Evolutionary conservation across 805 yeast genomes (phyloP).

Genomic region (Komagataella mondaviorum): DNA sequence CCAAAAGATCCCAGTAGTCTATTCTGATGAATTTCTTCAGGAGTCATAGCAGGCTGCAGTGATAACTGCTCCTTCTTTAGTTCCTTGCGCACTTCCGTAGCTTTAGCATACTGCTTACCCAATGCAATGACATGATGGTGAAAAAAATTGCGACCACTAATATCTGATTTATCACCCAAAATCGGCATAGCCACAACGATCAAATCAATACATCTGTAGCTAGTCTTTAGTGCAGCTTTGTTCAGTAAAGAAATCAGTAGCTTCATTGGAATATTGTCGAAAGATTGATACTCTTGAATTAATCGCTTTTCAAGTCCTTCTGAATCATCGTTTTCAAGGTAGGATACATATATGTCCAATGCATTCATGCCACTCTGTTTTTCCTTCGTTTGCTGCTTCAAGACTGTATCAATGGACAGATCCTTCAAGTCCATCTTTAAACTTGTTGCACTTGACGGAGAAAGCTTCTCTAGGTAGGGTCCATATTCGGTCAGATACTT

Average conservation of each 20-base stretch:
- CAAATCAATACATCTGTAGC: slow-evolving; percentile 44
- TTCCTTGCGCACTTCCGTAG: slow-evolving; percentile 7
- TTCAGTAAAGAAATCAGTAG: slow-evolving; percentile 47
- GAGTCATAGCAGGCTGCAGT: slow-evolving; percentile 36
- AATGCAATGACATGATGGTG: slow-evolving; percentile 73
- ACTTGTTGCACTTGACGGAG: neutral
- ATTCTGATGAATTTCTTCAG: slow-evolving; percentile 22
- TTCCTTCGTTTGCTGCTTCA: neutral
- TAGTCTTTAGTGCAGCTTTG: slow-evolving; percentile 44
- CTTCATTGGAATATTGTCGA: slow-evolving; percentile 39
- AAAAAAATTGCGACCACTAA: slow-evolving; percentile 71
- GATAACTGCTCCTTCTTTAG: slow-evolving; percentile 6
- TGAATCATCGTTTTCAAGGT: slow-evolving; percentile 15
- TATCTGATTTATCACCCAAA: slow-evolving; percentile 53
- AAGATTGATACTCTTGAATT: slow-evolving; percentile 26
- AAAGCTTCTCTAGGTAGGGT: slow-evolving; percentile 17
- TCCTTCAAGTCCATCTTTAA: slow-evolving; percentile 3
- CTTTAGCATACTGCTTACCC: slow-evolving; percentile 45
- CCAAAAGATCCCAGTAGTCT: slow-evolving; percentile 40
- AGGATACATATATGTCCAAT: slow-evolving; percentile 10
- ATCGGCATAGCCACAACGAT: slow-evolving; percentile 36
- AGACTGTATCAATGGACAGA: neutral
- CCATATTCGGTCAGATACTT: slow-evolving; percentile 38
- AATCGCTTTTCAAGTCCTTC: slow-evolving; percentile 29
- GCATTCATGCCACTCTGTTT: slow-evolving; percentile 1